These are phyloP conservation scores for Mrakiaceae sp. DNA, from an alignment of 1,284 basidiomycete species.

Conservation along the genomic window DNA sequence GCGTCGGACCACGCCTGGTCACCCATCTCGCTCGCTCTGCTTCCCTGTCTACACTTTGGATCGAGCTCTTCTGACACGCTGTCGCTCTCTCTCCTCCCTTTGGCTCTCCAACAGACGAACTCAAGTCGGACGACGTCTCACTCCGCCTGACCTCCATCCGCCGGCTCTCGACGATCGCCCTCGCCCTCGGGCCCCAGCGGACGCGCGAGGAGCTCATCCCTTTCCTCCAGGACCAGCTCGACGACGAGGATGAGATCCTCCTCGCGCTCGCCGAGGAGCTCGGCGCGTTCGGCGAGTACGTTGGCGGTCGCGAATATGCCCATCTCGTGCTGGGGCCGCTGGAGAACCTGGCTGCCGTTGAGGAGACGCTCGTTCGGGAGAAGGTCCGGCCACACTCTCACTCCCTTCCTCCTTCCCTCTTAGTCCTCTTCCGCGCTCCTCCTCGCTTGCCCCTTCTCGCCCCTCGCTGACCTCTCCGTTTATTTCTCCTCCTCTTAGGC, in stretches of 20 bases:
- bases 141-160: constrained; percentile 94
- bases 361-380: constrained; percentile 96
- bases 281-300: constrained; percentile 84
- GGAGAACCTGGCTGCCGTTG: constrained; percentile 91
- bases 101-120: constrained; percentile 43
- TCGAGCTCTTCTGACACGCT: no score
- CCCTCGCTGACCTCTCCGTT: neutral
- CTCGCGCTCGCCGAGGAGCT: constrained; percentile 94
- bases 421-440: no score
- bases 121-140: constrained; percentile 85
- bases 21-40: no score
- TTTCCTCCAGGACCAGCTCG: constrained; percentile 88
- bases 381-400: constrained; percentile 48
- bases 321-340: constrained; percentile 84
- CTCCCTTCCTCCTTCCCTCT: neutral
- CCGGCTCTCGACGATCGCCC: constrained; percentile 94
- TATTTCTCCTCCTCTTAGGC: constrained; percentile 46
- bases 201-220: constrained; percentile 92
- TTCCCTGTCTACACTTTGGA: no score
- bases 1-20: no score
- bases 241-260: constrained; percentile 98
- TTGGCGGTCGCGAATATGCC: constrained; percentile 80
- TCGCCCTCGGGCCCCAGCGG: constrained; percentile 90
- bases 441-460: neutral
- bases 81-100: neutral